These are phyloP conservation scores for Citrus medica DNA, from an alignment of 345 rosid genomes.

Conservation along the genomic window DNA sequence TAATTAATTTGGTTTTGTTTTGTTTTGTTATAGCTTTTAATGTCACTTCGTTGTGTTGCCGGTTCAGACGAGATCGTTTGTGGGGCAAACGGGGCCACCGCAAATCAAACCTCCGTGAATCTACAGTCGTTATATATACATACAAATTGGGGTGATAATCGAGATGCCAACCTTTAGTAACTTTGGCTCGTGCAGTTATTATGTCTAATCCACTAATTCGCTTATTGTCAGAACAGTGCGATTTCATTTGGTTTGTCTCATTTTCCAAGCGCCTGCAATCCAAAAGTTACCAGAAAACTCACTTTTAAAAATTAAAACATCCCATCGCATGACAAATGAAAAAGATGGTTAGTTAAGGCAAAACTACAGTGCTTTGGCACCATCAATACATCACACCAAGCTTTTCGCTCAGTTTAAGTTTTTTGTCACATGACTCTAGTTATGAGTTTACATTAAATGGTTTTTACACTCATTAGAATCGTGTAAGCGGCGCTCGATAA, in stretches of 20 bases:
- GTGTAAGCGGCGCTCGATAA: not conserved
- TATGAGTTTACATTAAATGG: not conserved
- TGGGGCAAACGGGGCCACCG: not conserved
- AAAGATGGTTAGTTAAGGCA: no score
- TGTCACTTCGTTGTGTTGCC: not conserved
- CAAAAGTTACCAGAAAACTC: no score
- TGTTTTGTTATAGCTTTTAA: not conserved
- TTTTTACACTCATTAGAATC: not conserved
- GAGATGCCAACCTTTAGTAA: not conserved
- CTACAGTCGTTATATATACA: not conserved
- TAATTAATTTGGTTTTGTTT: no score
- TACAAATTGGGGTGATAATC: not conserved
- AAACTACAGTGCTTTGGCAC: no score
- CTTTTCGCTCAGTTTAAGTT: no score
- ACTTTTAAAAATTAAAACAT: no score
- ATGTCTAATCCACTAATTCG: not conserved
- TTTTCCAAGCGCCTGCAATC: not conserved
- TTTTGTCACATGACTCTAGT: no score
- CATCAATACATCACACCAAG: no score
- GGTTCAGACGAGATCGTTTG: not conserved
- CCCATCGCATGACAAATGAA: no score
- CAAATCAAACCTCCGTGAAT: conserved; percentile 2
- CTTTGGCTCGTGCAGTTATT: no score
- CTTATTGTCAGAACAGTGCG: not conserved
- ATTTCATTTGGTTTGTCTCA: no score